Percentiles rank a stretch among this genome's conserved stretches.
These are phyloP conservation scores for Vitis labrusca DNA, from an alignment of 164 flowering plant genomes.

Conservation along the genomic window DNA sequence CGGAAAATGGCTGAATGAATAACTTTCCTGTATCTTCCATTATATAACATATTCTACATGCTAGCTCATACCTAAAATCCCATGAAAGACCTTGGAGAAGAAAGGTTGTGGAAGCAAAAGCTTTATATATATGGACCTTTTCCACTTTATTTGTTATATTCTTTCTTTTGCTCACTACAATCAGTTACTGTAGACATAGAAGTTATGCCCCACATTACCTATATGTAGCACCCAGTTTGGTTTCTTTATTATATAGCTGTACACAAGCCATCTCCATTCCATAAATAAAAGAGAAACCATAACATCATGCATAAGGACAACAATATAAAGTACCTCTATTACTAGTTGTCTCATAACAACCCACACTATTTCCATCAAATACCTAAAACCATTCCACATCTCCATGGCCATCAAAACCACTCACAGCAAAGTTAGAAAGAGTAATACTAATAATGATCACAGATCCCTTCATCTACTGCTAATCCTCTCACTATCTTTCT, in stretches of 20 bases:
- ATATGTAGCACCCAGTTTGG: background rate
- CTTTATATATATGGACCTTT: background rate
- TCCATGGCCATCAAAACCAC: conserved; percentile 8
- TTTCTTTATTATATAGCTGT: background rate
- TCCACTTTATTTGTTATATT: background rate
- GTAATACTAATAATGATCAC: background rate
- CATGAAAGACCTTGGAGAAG: background rate
- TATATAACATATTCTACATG: background rate
- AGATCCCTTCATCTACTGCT: background rate
- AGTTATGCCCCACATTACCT: background rate
- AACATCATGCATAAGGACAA: conserved; percentile 6
- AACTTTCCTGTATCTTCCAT: background rate
- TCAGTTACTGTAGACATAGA: background rate
- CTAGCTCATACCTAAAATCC: background rate
- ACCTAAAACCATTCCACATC: background rate
- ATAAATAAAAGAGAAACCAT: conserved; percentile 7
- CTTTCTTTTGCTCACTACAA: background rate
- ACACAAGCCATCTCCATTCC: background rate
- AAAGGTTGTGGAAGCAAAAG: background rate
- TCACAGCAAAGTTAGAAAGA: conserved; percentile 5
- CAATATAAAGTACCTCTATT: conserved; percentile 3
- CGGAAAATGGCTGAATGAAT: background rate
- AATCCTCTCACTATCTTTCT: background rate
- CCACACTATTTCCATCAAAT: conserved; percentile 1
- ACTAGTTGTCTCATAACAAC: conserved; percentile 17